Base-by-base conservation (phyloP, 2,329 filamentous ascomycete species). In the Monilinia laxa region DNA sequence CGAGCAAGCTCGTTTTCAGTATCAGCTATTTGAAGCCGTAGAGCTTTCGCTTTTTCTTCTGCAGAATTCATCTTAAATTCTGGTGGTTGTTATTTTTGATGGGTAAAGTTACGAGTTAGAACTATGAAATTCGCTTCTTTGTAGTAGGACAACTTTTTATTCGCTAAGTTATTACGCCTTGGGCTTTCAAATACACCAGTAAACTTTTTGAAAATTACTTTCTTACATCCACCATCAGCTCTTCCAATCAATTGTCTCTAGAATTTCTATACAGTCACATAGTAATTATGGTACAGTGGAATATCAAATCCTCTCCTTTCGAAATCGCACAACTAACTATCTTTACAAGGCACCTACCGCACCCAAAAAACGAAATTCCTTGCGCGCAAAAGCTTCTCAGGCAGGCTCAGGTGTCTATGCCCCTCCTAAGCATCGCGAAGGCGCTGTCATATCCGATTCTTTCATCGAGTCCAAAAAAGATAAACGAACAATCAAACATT, bases 401-500 rank as follows among this genome's bases (percentile, higher is more conserved):
- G 81, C 14, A 80, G 83, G 69, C 77, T 82, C 28, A 82, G 85
- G 62, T 79, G 59, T 66, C 4, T 31, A 63, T 12, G 58, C 49
- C 11, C 69, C 68, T 55, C 67, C 68, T 18, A 58, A 73, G 56
- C 74, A 75, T 76, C 84, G 83, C 63, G 75, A 80, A 59, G 79
- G 83, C 72, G 82, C 84, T 71, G 75, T 79, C 58, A 81, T 84
- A 18, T 78, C 81, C 56, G 84, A 87, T 76, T 70, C 77, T 68
- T 93, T 94, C 78, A 81, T 87, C 68, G 84, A 87, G 65, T 87
- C 84, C 70, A 98, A 97, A 79, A 88, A 86, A 76, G 91, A 96
- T 81, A 96, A 94, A 81, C 90, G 89, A 31, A 81, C 84, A 45
- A 91, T 96, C 73, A 93, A 93, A 76, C 92, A 92, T 81, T 90